Evolutionary conservation across 768 basidiomycete species (phyloP).

Genomic region (Tricholoma sp.): DNA sequence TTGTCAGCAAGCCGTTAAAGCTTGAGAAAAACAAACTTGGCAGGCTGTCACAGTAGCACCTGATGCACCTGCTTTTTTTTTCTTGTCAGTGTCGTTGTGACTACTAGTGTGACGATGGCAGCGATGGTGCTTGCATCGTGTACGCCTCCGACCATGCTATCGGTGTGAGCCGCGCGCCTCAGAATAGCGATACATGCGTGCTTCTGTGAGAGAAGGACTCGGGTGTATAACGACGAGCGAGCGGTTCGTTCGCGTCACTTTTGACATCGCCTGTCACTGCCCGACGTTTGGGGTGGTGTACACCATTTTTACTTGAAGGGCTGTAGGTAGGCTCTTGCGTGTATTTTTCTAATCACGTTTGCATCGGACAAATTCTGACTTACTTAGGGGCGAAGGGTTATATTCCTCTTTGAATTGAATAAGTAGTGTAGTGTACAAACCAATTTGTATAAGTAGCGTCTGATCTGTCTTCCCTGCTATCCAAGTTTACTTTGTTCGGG

Average conservation of each 20-base stretch:
- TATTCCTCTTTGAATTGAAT: slow-evolving; percentile 11
- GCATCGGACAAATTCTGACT: slow-evolving; percentile 5
- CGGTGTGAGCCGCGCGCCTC: background rate
- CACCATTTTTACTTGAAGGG: background rate
- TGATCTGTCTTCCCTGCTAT: background rate
- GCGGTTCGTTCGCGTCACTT: background rate
- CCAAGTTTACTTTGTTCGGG: background rate
- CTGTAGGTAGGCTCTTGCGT: background rate
- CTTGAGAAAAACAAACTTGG: slow-evolving; percentile 7
- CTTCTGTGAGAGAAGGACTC: background rate
- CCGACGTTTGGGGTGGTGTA: background rate
- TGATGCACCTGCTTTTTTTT: background rate
- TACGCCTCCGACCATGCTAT: background rate
- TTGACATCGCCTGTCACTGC: background rate
- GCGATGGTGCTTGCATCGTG: background rate
- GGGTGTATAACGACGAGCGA: background rate
- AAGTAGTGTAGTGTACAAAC: slow-evolving; percentile 13
- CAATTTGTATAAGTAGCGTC: slow-evolving; percentile 17
- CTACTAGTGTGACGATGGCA: background rate
- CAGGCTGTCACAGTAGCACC: background rate
- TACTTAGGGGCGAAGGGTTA: background rate
- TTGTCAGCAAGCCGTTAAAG: slow-evolving; percentile 12
- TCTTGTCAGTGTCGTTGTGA: background rate
- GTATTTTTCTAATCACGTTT: background rate
- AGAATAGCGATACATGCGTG: background rate